These are phyloP conservation scores for Sonneratia alba DNA, from an alignment of 345 rosid species.

Conservation along the genomic window DNA sequence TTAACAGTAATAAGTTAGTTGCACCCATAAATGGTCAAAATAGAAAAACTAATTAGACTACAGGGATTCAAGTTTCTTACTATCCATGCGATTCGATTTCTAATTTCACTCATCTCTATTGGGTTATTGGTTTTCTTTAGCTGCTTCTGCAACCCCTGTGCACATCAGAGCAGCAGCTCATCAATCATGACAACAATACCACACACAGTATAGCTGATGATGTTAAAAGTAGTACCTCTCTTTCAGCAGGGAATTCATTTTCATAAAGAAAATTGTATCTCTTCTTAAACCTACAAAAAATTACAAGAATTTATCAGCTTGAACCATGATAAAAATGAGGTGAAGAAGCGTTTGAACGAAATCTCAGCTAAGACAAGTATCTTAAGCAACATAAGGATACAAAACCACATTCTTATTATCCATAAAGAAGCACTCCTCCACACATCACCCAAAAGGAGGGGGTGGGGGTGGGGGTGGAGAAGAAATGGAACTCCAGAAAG, in stretches of 20 bases:
- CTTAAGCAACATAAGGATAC: too few species aligned
- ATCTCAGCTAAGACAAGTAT: background rate
- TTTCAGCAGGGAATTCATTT: conserved; percentile 56
- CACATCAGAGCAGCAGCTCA: background rate
- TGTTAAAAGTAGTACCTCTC: conserved; percentile 28
- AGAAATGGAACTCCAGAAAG: too few species aligned
- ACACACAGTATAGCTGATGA: background rate
- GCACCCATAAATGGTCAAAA: background rate
- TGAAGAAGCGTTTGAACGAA: background rate
- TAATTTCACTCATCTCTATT: conserved; percentile 22
- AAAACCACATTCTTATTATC: too few species aligned
- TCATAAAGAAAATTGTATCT: conserved; percentile 61
- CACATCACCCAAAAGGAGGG: too few species aligned
- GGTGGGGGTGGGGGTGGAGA: too few species aligned
- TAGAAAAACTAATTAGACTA: background rate
- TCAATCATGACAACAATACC: background rate
- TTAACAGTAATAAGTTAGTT: background rate
- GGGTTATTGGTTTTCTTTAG: conserved; percentile 33
- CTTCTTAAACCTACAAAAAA: conserved; percentile 52
- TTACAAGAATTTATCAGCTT: background rate
- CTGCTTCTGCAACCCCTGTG: conserved; percentile 38
- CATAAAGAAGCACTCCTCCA: too few species aligned
- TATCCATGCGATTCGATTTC: conserved; percentile 34
- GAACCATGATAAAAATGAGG: background rate
- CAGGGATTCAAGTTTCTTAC: conserved; percentile 34